phyloP scores from a whole-genome alignment of 2,329 filamentous ascomycete species.

The Exophiala oligosperma region DNA sequence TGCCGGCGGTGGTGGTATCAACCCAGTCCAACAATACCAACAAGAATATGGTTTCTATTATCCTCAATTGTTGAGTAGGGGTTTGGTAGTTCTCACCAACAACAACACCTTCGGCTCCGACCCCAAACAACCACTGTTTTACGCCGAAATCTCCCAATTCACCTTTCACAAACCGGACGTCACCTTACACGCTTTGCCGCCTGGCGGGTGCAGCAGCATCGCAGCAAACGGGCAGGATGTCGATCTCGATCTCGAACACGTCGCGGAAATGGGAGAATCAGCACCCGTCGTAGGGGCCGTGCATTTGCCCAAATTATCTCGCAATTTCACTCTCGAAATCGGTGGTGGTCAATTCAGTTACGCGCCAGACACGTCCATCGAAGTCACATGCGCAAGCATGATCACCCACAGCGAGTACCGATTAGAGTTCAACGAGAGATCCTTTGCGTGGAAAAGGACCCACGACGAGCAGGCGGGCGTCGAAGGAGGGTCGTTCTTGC shows the following conservation, averaged over 20 bases:
- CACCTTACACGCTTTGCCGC: conserved; percentile 1
- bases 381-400: conserved; percentile 4
- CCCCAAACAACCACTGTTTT: conserved; percentile 7
- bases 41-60: conserved; percentile 9
- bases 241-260: conserved; percentile 1
- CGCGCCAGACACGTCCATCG: not conserved
- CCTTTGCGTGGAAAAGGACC: conserved; percentile 6
- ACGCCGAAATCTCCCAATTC: conserved; percentile 9
- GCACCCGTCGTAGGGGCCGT: conserved; percentile 1
- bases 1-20: not conserved
- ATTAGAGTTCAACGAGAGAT: not conserved
- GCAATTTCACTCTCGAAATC: conserved; percentile 4
- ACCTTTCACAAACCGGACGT: conserved; percentile 8
- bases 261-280: conserved; percentile 1
- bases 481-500: not conserved
- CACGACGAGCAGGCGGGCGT: conserved; percentile 3
- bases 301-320: conserved; percentile 7
- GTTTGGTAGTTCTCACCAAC: conserved; percentile 4
- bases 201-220: not conserved
- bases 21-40: not conserved
- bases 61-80: not conserved
- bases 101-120: not conserved
- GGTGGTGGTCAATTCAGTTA: not conserved
- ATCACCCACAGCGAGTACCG: conserved; percentile 7
- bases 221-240: not conserved